Evolutionary conservation across 2,329 filamentous ascomycete species (phyloP).

Genomic region (Botryosphaeria agaves): DNA sequence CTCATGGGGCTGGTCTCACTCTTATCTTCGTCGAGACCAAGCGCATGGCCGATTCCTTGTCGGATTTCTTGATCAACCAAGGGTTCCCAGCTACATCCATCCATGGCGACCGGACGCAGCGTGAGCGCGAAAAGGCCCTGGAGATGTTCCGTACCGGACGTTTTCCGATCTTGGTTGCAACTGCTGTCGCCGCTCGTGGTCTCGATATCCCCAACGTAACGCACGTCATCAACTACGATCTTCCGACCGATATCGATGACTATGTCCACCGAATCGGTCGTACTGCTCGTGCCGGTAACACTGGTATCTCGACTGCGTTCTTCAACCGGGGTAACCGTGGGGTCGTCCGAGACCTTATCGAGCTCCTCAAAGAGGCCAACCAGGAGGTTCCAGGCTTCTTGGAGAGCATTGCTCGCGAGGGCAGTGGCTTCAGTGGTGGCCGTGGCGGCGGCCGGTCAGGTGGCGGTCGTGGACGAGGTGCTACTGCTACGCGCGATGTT

Average conservation of each 20-base stretch:
- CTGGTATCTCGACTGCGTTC: constrained; percentile 94
- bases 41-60: constrained; percentile 96
- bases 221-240: constrained; percentile 97
- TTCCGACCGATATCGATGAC: constrained; percentile 97
- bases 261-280: constrained; percentile 99
- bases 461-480: constrained; percentile 57
- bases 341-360: constrained; percentile 88
- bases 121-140: constrained; percentile 92
- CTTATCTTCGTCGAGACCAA: constrained; percentile 99
- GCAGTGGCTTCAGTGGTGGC: constrained; percentile 61
- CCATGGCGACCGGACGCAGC: constrained; percentile 95
- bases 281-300: constrained; percentile 99
- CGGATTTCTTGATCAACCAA: constrained; percentile 97
- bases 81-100: constrained; percentile 97
- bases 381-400: constrained; percentile 90
- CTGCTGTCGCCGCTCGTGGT: constrained; percentile 72
- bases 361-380: constrained; percentile 97
- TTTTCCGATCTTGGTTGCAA: constrained; percentile 92
- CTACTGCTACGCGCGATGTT: constrained; percentile 65
- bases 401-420: constrained; percentile 93
- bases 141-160: constrained; percentile 95
- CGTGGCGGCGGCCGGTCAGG: constrained; percentile 43
- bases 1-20: constrained; percentile 73
- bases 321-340: constrained; percentile 99
- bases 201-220: constrained; percentile 92